Percentiles rank a stretch among this genome's conserved stretches.
Conservation (phyloP, 2,329 filamentous ascomycete species). For the Colletotrichum musae region DNA sequence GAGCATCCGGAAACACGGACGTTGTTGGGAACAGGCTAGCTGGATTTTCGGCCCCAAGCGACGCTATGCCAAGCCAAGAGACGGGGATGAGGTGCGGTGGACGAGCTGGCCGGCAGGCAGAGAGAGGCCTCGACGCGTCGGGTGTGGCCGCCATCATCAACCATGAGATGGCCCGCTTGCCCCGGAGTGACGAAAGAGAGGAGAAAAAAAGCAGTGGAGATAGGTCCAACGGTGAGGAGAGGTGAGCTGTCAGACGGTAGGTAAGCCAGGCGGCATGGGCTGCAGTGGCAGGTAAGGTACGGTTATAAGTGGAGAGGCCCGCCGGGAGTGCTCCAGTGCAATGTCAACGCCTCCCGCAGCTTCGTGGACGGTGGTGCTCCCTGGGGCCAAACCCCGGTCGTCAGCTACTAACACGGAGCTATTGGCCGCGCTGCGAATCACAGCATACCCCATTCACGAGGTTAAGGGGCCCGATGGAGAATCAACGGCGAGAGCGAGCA, state of each 20-base stretch:
- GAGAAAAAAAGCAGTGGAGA: slow-evolving; percentile 30
- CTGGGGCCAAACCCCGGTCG: slow-evolving; percentile 19
- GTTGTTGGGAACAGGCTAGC: background rate
- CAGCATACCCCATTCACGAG: slow-evolving; percentile 8
- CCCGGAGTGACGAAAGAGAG: slow-evolving; percentile 29
- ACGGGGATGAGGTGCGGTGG: background rate
- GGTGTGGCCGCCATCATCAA: slow-evolving; percentile 8
- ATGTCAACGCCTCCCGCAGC: slow-evolving; percentile 24
- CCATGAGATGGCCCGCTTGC: slow-evolving; percentile 20
- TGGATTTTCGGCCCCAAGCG: background rate
- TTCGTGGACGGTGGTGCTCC: background rate
- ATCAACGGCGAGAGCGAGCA: slow-evolving; percentile 6
- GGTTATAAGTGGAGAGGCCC: slow-evolving; percentile 41
- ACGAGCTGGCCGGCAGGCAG: slow-evolving; percentile 8
- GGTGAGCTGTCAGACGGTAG: slow-evolving; percentile 34
- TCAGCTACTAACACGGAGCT: slow-evolving; percentile 6
- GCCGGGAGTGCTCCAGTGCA: slow-evolving; percentile 18
- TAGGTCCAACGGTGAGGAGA: slow-evolving; percentile 33
- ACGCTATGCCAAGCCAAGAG: slow-evolving; percentile 17
- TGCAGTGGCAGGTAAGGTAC: slow-evolving; percentile 32
- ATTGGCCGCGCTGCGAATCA: slow-evolving; percentile 28
- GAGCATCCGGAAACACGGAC: slow-evolving; percentile 24
- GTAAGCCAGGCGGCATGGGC: slow-evolving; percentile 4
- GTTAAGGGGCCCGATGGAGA: slow-evolving; percentile 15
- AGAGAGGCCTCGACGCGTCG: background rate